These are phyloP conservation scores for Hypoxylon sp. DNA, from an alignment of 2,329 filamentous ascomycete species.

Conservation along the genomic window DNA sequence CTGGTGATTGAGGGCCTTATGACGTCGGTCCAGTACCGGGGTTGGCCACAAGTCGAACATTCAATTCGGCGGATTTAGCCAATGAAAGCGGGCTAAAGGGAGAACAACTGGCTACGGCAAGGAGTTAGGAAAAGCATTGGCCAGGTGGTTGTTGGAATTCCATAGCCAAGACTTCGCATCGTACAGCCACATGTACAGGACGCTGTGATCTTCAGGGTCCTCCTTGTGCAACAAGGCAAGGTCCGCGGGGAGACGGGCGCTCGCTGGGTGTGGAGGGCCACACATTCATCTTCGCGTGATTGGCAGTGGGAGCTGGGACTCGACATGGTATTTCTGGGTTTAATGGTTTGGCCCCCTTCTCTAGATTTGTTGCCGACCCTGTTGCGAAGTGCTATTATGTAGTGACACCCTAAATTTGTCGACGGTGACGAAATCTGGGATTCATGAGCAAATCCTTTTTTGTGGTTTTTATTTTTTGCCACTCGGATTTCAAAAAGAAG, in stretches of 20 bases:
- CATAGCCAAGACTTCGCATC: constrained; percentile 46
- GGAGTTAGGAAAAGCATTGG: constrained; percentile 44
- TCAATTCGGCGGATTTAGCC: constrained; percentile 40
- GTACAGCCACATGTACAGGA: constrained; percentile 46
- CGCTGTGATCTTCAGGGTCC: constrained; percentile 52
- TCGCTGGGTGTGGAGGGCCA: constrained; percentile 30
- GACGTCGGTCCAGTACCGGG: constrained; percentile 47
- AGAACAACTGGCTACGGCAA: constrained; percentile 39
- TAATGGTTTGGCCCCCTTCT: constrained; percentile 19
- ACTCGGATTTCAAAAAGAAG: constrained; percentile 27
- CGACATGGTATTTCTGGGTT: constrained; percentile 24
- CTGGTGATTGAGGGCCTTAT: constrained; percentile 44
- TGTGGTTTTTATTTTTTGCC: constrained; percentile 27
- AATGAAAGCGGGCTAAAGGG: constrained; percentile 40
- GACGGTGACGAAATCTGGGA: constrained; percentile 43
- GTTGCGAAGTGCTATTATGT: constrained; percentile 27
- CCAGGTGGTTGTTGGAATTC: constrained; percentile 29
- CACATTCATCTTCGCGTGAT: constrained; percentile 38
- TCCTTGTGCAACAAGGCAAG: constrained; percentile 42
- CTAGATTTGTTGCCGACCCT: constrained; percentile 37
- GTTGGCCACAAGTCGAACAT: constrained; percentile 37
- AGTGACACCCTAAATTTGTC: constrained; percentile 37
- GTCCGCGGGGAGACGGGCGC: constrained; percentile 44
- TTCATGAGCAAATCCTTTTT: constrained; percentile 33
- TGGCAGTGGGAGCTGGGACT: constrained; percentile 38